phyloP scores from a whole-genome alignment of 106 monocot species.

The Apostasia shenzhenica region DNA sequence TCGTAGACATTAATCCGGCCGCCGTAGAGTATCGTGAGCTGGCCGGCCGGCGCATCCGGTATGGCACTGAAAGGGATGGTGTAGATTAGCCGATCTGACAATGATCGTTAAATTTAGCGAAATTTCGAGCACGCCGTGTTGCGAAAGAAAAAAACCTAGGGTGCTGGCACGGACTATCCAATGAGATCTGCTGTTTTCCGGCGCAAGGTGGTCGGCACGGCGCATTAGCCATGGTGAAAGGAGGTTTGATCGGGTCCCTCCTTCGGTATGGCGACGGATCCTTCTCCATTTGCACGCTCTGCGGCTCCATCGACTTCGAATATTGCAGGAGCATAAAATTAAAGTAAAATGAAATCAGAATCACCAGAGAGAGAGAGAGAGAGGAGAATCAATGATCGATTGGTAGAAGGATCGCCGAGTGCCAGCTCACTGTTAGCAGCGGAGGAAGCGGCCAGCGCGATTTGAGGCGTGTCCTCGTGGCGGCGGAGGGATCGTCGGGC shows the following conservation, averaged over 20 bases:
- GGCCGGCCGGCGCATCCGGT: conserved; percentile 10
- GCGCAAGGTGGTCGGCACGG: neutral
- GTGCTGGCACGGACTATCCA: neutral
- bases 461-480: neutral
- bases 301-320: neutral
- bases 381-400: neutral
- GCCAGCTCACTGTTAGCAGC: neutral
- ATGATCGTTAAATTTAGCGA: neutral
- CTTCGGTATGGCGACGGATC: conserved; percentile 38
- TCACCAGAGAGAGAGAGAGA: neutral
- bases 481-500: conserved; percentile 10
- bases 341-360: neutral
- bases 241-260: conserved; percentile 13
- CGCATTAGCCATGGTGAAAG: neutral
- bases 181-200: neutral
- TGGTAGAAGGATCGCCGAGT: too few relatives aligned
- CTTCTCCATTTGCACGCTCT: neutral
- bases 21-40: conserved; percentile 79
- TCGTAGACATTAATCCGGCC: conserved; percentile 54
- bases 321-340: neutral
- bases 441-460: conserved; percentile 13
- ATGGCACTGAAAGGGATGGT: neutral
- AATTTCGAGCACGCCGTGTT: neutral
- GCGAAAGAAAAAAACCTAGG: conserved; percentile 16
- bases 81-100: neutral